Evolutionary conservation across 768 basidiomycete species (phyloP).

Genomic region (Amanita fuliginea): DNA sequence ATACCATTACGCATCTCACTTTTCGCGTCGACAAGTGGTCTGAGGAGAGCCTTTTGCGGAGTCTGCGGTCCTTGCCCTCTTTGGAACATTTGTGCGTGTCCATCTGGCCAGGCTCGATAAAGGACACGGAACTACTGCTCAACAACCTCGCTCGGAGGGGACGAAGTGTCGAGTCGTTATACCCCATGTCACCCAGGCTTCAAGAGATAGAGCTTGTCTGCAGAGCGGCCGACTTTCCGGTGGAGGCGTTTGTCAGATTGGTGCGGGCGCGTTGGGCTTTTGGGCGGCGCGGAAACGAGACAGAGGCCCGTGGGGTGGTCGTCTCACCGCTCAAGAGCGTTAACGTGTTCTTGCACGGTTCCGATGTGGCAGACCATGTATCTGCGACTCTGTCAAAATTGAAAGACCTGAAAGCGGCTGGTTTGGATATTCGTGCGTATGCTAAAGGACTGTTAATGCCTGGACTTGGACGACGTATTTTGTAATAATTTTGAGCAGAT

Average conservation of each 20-base stretch:
- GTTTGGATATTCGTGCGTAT: conserved; percentile 5
- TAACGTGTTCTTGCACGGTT: conserved; percentile 1
- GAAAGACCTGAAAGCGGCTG: conserved; percentile 3
- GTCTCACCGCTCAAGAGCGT: neutral
- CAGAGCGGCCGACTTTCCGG: conserved; percentile 1
- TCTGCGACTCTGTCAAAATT: conserved; percentile 1
- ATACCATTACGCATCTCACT: conserved; percentile 4
- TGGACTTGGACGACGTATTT: neutral
- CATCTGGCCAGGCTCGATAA: neutral
- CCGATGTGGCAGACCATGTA: conserved; percentile 1
- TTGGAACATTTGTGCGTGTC: conserved; percentile 1
- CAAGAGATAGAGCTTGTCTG: neutral
- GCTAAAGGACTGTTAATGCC: conserved; percentile 1
- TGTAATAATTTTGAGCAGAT: neutral
- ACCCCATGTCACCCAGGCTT: neutral
- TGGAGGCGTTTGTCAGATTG: conserved; percentile 3
- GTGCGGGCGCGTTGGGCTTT: conserved; percentile 4
- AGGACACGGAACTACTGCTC: conserved; percentile 1
- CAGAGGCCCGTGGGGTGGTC: neutral
- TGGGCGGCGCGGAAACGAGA: conserved; percentile 1
- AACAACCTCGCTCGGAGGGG: conserved; percentile 1
- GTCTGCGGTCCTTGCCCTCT: neutral
- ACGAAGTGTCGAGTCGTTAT: neutral
- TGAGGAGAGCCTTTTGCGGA: conserved; percentile 1
- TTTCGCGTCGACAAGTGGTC: conserved; percentile 3